phyloP scores from a whole-genome alignment of 768 basidiomycete species.

The Tulasnella sp. region DNA sequence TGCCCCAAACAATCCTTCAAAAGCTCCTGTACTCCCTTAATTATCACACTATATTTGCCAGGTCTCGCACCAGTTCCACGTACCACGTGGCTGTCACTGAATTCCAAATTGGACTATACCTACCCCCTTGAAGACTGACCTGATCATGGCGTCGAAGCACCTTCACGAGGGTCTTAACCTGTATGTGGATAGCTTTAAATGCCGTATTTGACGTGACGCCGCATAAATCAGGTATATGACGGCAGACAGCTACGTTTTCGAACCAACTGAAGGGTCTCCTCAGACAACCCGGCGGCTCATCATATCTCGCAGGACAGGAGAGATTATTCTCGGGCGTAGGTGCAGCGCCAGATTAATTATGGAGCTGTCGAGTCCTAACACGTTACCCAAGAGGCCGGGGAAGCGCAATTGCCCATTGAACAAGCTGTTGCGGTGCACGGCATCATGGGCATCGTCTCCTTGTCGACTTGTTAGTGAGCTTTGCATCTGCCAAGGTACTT shows the following conservation, averaged over 20 bases:
- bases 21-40: no score
- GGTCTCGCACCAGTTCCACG: no score
- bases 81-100: no score
- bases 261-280: constrained; percentile 21
- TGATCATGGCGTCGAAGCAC: not conserved
- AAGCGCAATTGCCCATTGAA: constrained; percentile 24
- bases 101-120: no score
- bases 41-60: no score
- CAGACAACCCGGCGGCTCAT: constrained; percentile 25
- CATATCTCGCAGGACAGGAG: constrained; percentile 27
- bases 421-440: constrained; percentile 33
- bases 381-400: not conserved
- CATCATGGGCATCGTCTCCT: constrained; percentile 34
- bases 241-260: constrained; percentile 21
- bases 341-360: not conserved
- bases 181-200: not conserved
- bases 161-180: constrained; percentile 9
- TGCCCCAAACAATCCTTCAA: no score
- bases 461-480: constrained; percentile 29
- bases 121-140: no score
- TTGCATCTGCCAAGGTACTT: not conserved
- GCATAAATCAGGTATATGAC: constrained; percentile 19
- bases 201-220: not conserved
- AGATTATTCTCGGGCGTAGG: constrained; percentile 30
- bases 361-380: not conserved